Percentiles rank a stretch among this genome's conserved stretches.
phyloP scores from a whole-genome alignment of 768 basidiomycete species.

The Podaxis sp. region DNA sequence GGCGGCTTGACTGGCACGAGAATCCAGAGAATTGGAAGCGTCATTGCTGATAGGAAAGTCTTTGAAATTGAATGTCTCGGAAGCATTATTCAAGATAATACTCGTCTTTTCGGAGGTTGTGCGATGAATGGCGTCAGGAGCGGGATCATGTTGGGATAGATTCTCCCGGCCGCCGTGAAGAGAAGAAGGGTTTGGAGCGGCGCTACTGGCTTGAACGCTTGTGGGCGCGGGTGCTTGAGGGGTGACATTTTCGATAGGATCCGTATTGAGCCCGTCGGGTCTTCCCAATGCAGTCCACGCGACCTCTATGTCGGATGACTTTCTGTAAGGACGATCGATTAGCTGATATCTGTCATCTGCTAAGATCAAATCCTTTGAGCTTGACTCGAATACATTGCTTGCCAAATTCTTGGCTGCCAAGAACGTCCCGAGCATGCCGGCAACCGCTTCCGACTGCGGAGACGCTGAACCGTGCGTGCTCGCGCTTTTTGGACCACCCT shows the following conservation, averaged over 20 bases:
- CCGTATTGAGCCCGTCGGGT: background rate
- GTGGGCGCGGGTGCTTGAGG: background rate
- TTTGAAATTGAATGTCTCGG: background rate
- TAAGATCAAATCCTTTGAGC: background rate
- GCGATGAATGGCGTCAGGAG: background rate
- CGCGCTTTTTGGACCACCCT: background rate
- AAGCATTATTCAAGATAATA: background rate
- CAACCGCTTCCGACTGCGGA: background rate
- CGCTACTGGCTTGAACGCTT: background rate
- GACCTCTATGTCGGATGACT: background rate
- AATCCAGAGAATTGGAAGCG: background rate
- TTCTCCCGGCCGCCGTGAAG: background rate
- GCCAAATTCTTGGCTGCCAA: background rate
- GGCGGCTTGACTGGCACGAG: background rate
- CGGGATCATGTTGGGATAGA: background rate
- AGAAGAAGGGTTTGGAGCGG: background rate
- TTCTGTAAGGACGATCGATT: background rate
- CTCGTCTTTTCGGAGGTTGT: background rate
- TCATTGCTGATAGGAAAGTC: background rate
- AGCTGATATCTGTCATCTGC: conserved; percentile 1
- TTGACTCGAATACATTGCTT: background rate
- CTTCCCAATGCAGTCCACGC: background rate
- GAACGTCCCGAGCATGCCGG: background rate
- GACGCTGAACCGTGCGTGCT: background rate
- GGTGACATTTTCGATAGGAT: background rate